Evolutionary conservation across 495 filamentous ascomycete species (phyloP).

Genomic region (Hyaloscypha hepaticicola): DNA sequence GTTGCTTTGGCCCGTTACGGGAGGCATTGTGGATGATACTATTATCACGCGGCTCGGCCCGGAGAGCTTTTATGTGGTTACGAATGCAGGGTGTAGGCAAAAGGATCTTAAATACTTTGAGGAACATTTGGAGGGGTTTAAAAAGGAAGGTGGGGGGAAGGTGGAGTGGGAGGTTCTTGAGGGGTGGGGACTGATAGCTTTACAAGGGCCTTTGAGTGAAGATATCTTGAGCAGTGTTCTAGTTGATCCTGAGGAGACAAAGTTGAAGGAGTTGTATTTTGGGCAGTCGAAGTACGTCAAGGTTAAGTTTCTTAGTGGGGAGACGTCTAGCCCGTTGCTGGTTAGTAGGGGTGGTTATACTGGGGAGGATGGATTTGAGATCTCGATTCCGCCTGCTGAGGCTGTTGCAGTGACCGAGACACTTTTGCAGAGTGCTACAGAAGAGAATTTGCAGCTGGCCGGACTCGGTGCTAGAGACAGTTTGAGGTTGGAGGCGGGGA

Average conservation of each 20-base stretch:
- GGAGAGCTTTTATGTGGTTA: slow-evolving; percentile 84
- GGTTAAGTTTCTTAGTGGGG: slow-evolving; percentile 35
- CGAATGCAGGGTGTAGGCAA: slow-evolving; percentile 87
- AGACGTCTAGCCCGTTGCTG: slow-evolving; percentile 56
- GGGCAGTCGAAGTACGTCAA: slow-evolving; percentile 65
- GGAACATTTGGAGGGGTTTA: slow-evolving; percentile 55
- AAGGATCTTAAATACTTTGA: slow-evolving; percentile 79
- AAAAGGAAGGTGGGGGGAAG: slow-evolving; percentile 42
- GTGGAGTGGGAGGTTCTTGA: slow-evolving; percentile 71
- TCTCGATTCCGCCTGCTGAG: slow-evolving; percentile 69
- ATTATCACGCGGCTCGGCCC: slow-evolving; percentile 75
- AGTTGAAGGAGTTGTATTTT: slow-evolving; percentile 75
- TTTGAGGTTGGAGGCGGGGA: slow-evolving; percentile 89
- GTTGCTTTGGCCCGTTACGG: slow-evolving; percentile 74
- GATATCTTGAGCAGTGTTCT: slow-evolving; percentile 59
- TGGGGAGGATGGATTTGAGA: slow-evolving; percentile 97
- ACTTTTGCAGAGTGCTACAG: slow-evolving; percentile 60
- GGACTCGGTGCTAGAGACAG: slow-evolving; percentile 91
- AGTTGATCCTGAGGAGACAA: slow-evolving; percentile 44
- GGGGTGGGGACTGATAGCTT: slow-evolving; percentile 68
- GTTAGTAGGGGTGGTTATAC: slow-evolving; percentile 92
- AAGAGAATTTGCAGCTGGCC: slow-evolving; percentile 69
- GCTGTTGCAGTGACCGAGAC: slow-evolving; percentile 55
- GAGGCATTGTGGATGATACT: slow-evolving; percentile 91
- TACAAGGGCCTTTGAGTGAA: slow-evolving; percentile 81